These are phyloP conservation scores for Alternaria ethzedia DNA, from an alignment of 2,329 filamentous ascomycete genomes.

Conservation along the genomic window DNA sequence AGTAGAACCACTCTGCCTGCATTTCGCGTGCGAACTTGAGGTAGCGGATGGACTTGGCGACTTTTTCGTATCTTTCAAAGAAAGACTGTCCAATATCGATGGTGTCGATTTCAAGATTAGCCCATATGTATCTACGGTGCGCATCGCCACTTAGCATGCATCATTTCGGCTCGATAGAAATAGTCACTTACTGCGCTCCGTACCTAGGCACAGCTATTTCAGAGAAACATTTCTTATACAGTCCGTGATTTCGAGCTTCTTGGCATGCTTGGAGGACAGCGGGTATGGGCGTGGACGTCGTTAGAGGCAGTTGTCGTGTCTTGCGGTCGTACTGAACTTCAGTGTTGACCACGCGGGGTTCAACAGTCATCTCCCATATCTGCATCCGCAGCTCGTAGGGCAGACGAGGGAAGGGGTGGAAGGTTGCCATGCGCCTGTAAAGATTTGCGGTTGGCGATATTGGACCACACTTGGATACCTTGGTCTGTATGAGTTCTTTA, in stretches of 20 bases:
- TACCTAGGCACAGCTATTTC: neutral
- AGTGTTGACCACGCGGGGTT: too few species aligned
- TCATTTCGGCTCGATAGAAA: too few species aligned
- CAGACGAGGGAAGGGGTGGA: slow-evolving; percentile 14
- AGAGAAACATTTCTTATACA: slow-evolving; percentile 6
- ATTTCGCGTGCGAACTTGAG: neutral
- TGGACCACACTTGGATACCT: too few species aligned
- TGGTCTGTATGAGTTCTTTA: too few species aligned
- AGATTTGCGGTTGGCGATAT: neutral
- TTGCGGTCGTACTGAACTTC: too few species aligned
- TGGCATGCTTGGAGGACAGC: slow-evolving; percentile 7
- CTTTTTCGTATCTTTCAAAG: too few species aligned
- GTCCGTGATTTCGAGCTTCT: slow-evolving; percentile 13
- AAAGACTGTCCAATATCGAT: neutral
- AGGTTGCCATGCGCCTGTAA: slow-evolving; percentile 1
- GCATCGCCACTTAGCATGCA: neutral
- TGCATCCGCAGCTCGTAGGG: slow-evolving; percentile 9
- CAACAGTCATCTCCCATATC: slow-evolving; percentile 16
- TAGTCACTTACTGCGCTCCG: neutral
- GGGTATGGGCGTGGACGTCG: slow-evolving; percentile 11
- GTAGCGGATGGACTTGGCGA: neutral
- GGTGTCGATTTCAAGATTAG: neutral
- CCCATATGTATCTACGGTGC: neutral
- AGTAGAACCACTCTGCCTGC: too few species aligned
- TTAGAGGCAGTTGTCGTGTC: too few species aligned